Evolutionary conservation across 2,329 filamentous ascomycete species (phyloP).

Genomic region (Penicillium sp.): DNA sequence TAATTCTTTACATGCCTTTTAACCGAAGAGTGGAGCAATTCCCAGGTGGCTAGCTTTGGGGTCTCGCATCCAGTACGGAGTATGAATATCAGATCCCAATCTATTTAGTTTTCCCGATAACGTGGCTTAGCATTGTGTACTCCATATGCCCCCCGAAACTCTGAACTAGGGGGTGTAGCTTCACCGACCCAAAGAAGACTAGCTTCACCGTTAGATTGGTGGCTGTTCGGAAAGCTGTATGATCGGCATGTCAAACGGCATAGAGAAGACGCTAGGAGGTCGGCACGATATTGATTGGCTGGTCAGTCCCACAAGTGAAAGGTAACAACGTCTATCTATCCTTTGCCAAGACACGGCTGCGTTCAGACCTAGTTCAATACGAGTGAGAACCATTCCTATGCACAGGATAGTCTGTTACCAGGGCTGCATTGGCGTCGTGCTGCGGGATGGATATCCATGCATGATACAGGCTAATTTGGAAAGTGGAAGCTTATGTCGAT

Average conservation of each 20-base stretch:
- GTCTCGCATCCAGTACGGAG: too few species aligned
- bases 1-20: not conserved
- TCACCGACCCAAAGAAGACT: too few species aligned
- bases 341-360: not conserved
- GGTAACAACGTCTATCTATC: not conserved
- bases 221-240: slow-evolving; percentile 4
- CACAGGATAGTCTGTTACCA: not conserved
- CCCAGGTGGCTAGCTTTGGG: too few species aligned
- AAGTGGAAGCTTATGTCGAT: slow-evolving; percentile 11
- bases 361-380: slow-evolving; percentile 6
- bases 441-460: not conserved
- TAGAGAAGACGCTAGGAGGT: not conserved
- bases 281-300: slow-evolving; percentile 3
- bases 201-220: slow-evolving; percentile 13
- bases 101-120: too few species aligned
- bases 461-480: not conserved
- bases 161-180: too few species aligned
- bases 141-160: not conserved
- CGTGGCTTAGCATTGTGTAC: not conserved
- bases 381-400: not conserved
- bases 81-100: too few species aligned
- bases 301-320: not conserved
- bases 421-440: not conserved
- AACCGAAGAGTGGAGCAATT: too few species aligned
- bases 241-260: slow-evolving; percentile 16